Evolutionary conservation across 805 yeast genomes (phyloP).

Genomic region (Yarrowia osloensis): DNA sequence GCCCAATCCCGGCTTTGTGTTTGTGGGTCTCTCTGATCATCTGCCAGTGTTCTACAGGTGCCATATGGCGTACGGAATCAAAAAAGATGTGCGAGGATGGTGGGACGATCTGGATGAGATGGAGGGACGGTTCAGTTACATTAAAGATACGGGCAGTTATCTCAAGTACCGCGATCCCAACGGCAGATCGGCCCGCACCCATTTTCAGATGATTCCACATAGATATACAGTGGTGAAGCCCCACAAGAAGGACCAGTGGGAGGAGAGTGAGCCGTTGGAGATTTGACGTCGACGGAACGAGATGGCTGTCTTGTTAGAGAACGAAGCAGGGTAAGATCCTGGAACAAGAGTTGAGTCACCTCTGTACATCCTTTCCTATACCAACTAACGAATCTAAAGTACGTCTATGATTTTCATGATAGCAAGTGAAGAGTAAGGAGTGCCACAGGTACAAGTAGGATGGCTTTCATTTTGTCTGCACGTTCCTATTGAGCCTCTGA

Average conservation of each 20-base stretch:
- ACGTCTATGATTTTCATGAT: too few species aligned
- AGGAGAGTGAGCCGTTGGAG: background rate
- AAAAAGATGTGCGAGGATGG: background rate
- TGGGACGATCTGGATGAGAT: slow-evolving; percentile 1
- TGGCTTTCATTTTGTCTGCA: too few species aligned
- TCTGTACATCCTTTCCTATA: too few species aligned
- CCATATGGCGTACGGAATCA: background rate
- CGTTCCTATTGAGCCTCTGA: too few species aligned
- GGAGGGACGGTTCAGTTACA: background rate
- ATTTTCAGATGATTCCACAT: background rate
- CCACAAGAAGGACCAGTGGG: background rate
- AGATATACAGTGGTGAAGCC: background rate
- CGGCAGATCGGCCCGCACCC: background rate
- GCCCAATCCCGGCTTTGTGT: slow-evolving; percentile 4
- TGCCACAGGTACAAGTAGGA: too few species aligned
- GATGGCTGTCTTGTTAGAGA: too few species aligned
- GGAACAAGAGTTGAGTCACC: too few species aligned
- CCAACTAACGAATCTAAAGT: too few species aligned
- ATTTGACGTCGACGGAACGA: too few species aligned
- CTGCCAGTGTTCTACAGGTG: background rate
- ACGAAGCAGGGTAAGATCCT: too few species aligned
- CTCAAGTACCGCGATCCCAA: background rate
- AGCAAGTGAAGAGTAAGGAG: too few species aligned
- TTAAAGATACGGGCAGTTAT: slow-evolving; percentile 2
- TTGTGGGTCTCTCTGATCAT: background rate